A percentile compares a stretch with the other conserved stretches of the same genome.
Evolutionary conservation across 1,139 yeast genomes (phyloP).

Genomic region (Candida sp.): DNA sequence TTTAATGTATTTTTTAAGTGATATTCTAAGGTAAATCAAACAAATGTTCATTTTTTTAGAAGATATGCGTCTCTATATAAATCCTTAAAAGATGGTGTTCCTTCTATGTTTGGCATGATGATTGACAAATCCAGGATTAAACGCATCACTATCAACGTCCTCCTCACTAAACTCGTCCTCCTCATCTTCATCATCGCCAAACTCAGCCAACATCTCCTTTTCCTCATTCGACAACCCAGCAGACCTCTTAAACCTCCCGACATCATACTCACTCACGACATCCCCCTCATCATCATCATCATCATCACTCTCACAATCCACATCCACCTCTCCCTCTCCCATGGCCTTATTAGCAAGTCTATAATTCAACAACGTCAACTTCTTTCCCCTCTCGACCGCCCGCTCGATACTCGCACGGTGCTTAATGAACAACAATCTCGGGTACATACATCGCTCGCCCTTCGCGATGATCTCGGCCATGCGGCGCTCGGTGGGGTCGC

Average conservation of each 20-base stretch:
- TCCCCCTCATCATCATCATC: constrained; percentile 14
- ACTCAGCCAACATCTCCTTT: neutral
- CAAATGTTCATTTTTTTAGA: neutral
- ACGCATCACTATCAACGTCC: constrained; percentile 14
- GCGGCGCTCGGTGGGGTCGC: constrained; percentile 68
- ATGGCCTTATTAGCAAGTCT: constrained; percentile 8
- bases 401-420: constrained; percentile 69
- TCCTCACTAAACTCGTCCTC: neutral
- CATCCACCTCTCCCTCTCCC: constrained; percentile 14
- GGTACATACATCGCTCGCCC: constrained; percentile 72
- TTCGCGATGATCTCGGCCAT: constrained; percentile 59
- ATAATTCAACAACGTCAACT: constrained; percentile 10
- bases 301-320: constrained; percentile 17
- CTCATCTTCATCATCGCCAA: neutral
- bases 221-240: constrained; percentile 7
- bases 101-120: constrained; percentile 12
- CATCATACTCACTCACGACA: constrained; percentile 15
- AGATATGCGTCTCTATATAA: too few relatives aligned
- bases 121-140: neutral
- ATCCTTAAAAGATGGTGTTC: constrained; percentile 12
- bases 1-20: neutral
- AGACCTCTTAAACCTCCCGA: constrained; percentile 8
- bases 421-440: constrained; percentile 65
- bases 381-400: constrained; percentile 58
- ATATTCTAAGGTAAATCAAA: neutral